A percentile compares a stretch with the other conserved stretches of the same genome.
These are phyloP conservation scores for Ceratobasidium theobromae DNA, from an alignment of 1,284 basidiomycete species.

Conservation along the genomic window DNA sequence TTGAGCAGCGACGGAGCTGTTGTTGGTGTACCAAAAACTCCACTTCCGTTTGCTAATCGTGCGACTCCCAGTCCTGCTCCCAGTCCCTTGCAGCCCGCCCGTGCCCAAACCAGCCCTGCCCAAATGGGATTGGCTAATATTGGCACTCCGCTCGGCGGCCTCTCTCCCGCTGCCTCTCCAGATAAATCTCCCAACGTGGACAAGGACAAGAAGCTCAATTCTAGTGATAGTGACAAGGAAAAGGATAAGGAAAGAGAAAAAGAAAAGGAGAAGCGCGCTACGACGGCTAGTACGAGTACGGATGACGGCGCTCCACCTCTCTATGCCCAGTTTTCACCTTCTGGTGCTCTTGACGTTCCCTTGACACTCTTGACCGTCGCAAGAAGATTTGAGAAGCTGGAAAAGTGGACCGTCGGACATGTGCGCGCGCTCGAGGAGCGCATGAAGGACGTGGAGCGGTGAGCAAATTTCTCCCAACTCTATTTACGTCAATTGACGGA, in stretches of 20 bases:
- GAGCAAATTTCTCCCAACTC: conserved; percentile 43
- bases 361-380: conserved; percentile 68
- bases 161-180: conserved; percentile 26
- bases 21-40: conserved; percentile 39
- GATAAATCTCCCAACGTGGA: conserved; percentile 14
- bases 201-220: conserved; percentile 44
- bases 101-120: conserved; percentile 26
- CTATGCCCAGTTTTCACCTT: conserved; percentile 67
- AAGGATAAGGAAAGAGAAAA: conserved; percentile 3
- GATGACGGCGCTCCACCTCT: conserved; percentile 52
- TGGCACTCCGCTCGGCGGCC: conserved; percentile 17
- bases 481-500: conserved; percentile 1
- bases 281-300: conserved; percentile 58
- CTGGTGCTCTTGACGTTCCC: conserved; percentile 66
- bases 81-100: conserved; percentile 27
- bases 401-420: conserved; percentile 79
- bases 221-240: conserved; percentile 38
- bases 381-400: conserved; percentile 78
- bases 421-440: conserved; percentile 78
- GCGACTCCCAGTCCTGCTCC: conserved; percentile 27
- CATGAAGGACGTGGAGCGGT: conserved; percentile 79
- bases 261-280: conserved; percentile 46
- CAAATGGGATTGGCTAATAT: conserved; percentile 22
- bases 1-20: conserved; percentile 9
- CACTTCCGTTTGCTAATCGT: conserved; percentile 27